Evolutionary conservation across 257 asterid genomes (phyloP), one percentile per base, ranked within the genome.

Genomic region (Jaltomata sinuosa): DNA sequence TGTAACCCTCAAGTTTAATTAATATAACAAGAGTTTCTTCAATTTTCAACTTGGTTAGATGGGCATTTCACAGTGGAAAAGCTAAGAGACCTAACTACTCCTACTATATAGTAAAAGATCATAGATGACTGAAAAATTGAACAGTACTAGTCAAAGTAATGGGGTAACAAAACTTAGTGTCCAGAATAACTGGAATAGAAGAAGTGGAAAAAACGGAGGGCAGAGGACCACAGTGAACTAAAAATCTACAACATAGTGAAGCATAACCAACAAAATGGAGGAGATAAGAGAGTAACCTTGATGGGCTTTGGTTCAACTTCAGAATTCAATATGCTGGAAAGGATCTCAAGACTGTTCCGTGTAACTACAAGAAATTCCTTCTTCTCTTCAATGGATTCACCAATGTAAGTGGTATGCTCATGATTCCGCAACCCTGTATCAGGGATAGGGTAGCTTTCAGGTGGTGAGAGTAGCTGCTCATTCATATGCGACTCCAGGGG

Each of bases 281-380:
- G 77, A 81, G 61, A 32, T 79, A 45, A 25, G 54, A 84, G 52
- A 61, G 49, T 85, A 68, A 95, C 99, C 98, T 94, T 88, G 83
- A 90, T 40, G 38, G 93, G 92, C 87, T 92, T 91, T 38, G 95
- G 91, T 81, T 91, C 97, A 59, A 90, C 87, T 38, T 92, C 94
- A 54, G 97, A 89, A 86, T 89, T 93, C 89, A 95, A 85, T 88
- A 95, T 94, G 91, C 97, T 93, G 87, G 94, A 93, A 84, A 95
- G 91, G 54, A 95, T 84, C 79, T 95, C 99, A 27, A 94, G 94
- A 83, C 93, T 91, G 89, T 94, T 94, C 61, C 97, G 95, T 84
- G 95, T 90, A 59, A 91, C 90, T 61, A 89, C 88, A 36, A 95
- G 95, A 88, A 85, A 89, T 88, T 94, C 98, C 74, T 91, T 93